These are phyloP conservation scores for Filobasidium wieringae DNA, from an alignment of 768 basidiomycete species.

Conservation along the genomic window DNA sequence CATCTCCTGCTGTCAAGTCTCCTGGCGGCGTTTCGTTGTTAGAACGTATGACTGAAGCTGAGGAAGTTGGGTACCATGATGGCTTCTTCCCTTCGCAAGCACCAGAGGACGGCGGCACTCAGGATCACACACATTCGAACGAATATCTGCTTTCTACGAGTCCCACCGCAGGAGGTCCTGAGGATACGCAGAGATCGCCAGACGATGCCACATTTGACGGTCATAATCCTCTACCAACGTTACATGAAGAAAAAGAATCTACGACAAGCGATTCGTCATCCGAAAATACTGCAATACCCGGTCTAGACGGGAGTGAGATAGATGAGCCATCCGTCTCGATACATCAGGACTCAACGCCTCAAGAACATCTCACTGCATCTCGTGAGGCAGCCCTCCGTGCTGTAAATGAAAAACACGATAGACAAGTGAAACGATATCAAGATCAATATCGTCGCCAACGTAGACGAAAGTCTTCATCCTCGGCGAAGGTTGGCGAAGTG, in stretches of 20 bases:
- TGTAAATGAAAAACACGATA: neutral
- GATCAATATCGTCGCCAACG: neutral
- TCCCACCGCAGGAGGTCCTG: neutral
- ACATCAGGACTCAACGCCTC: slow-evolving; percentile 21
- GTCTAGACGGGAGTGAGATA: neutral
- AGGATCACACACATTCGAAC: slow-evolving; percentile 39
- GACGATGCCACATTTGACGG: neutral
- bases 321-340: too few relatives aligned
- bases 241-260: neutral
- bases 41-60: slow-evolving; percentile 66
- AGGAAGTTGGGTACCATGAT: slow-evolving; percentile 80
- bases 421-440: neutral
- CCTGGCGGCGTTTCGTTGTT: slow-evolving; percentile 50
- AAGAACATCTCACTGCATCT: slow-evolving; percentile 47
- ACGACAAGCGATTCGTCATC: neutral
- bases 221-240: neutral
- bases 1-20: slow-evolving; percentile 52
- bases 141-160: slow-evolving; percentile 50
- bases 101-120: slow-evolving; percentile 3
- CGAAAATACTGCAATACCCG: neutral
- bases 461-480: slow-evolving; percentile 4
- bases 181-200: neutral
- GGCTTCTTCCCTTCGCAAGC: slow-evolving; percentile 53
- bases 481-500: slow-evolving; percentile 38
- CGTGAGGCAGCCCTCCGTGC: slow-evolving; percentile 33